Evolutionary conservation across 1,284 basidiomycete species (phyloP), one percentile per base, ranked within the genome.

Genomic region (Porodaedalea pini): DNA sequence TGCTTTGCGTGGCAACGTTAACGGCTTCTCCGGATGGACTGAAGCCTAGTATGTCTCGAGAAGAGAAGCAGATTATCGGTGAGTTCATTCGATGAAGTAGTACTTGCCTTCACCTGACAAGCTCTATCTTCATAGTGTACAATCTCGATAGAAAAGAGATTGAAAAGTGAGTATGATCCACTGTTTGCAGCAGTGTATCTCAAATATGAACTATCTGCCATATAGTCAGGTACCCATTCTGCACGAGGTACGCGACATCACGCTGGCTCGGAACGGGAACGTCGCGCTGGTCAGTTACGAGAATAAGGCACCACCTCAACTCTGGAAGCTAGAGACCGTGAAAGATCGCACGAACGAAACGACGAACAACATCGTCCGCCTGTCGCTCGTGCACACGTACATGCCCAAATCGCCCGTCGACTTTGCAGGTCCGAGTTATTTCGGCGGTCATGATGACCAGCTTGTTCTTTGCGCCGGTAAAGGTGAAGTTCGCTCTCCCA

Each of bases 11-110:
- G 31, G 89, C 85, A 1, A 85, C 85, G 1, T 70, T 90, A 39
- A 73, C 85, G 27, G 73, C 78, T 58, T 85, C 85, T 7, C 75
- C 78, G 1, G 75, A 77, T 47, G 85, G 85, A n/a, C 72, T 87
- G 21, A 80, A 83, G 43, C 89, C 89, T 1, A 88, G 82, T 66
- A 87, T 83, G 69, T 87, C 85, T 23, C 75, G 83, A 58, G 83
- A 80, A 3, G 89, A 91, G 69, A 91, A 91, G 65, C 83, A 86
- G 23, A 80, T 91, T 50, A 80, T 89, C 56, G 83, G 89, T 87
- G 64, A 43, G 82, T 68, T 21, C 23, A 10, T 17, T 29, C 17
- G 19, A 25, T 39, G 48, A 47, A 6, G 4, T 23, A 27, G 27
- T 15, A 51, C 15, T 5, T 23, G 15, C 21, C 13, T 44, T 25